Evolutionary conservation across 192 early-diverging fungal genomes (phyloP).

Genomic region (Coemansia sp.): DNA sequence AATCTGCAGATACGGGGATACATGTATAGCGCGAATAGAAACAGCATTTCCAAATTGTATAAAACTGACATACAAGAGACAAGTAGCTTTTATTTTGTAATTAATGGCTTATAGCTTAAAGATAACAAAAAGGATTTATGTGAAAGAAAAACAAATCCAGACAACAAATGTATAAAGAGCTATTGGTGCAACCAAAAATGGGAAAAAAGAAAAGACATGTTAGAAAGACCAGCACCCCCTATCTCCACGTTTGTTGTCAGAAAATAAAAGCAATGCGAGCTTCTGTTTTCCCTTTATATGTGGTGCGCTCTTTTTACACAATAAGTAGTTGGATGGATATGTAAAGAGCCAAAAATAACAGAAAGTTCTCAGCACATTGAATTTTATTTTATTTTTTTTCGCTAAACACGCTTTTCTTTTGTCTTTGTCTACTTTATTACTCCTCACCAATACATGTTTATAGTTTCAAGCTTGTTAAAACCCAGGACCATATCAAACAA

Average conservation of each 20-base stretch:
- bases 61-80: no score
- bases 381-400: background rate
- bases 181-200: background rate
- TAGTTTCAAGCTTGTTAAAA: conserved; percentile 4
- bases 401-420: background rate
- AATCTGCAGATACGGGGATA: no score
- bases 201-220: background rate
- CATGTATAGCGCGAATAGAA: no score
- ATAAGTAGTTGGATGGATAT: background rate
- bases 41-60: no score
- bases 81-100: no score
- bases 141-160: background rate
- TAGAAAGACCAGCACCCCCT: no score
- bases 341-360: background rate
- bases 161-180: background rate
- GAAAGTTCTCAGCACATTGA: background rate
- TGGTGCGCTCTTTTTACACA: background rate
- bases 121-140: background rate
- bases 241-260: no score
- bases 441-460: background rate
- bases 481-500: no score
- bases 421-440: background rate
- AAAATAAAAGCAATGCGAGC: no score
- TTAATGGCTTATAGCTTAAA: background rate
- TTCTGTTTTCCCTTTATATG: background rate